A percentile compares a stretch with the other conserved stretches of the same genome.
Conservation (phyloP, 2,329 filamentous ascomycete species). For the Elsinoe perseae region DNA sequence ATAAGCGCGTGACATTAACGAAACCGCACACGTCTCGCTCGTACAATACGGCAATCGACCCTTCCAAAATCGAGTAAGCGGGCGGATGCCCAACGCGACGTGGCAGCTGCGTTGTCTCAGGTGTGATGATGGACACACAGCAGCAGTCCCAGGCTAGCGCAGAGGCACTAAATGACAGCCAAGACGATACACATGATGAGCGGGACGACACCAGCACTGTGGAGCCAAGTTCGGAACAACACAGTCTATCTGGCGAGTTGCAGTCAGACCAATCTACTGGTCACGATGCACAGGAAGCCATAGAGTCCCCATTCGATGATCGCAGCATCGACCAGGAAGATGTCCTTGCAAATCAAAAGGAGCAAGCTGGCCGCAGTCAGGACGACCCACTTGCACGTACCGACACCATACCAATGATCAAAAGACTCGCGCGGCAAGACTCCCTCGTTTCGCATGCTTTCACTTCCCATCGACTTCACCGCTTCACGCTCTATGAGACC, state of each 20-base stretch:
- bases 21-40: neutral
- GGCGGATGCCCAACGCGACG: neutral
- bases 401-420: constrained; percentile 12
- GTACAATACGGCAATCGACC: too few relatives aligned
- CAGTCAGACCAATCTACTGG: neutral
- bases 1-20: too few relatives aligned
- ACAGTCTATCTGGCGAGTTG: neutral
- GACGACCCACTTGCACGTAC: constrained; percentile 2
- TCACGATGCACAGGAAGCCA: neutral
- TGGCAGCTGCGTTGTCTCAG: neutral
- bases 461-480: constrained; percentile 62
- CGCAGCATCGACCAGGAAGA: neutral
- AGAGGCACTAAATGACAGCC: neutral
- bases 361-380: neutral
- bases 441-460: constrained; percentile 1
- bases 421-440: constrained; percentile 10
- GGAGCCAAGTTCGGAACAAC: constrained; percentile 1
- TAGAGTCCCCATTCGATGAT: neutral
- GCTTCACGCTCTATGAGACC: constrained; percentile 96
- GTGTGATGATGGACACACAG: neutral
- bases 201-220: constrained; percentile 4
- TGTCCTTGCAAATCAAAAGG: neutral
- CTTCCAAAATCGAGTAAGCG: too few relatives aligned
- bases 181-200: neutral
- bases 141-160: neutral